Percentiles rank a stretch among this genome's conserved stretches.
Conservation (phyloP, 345 rosid genomes). For the Syzygium jambos region DNA sequence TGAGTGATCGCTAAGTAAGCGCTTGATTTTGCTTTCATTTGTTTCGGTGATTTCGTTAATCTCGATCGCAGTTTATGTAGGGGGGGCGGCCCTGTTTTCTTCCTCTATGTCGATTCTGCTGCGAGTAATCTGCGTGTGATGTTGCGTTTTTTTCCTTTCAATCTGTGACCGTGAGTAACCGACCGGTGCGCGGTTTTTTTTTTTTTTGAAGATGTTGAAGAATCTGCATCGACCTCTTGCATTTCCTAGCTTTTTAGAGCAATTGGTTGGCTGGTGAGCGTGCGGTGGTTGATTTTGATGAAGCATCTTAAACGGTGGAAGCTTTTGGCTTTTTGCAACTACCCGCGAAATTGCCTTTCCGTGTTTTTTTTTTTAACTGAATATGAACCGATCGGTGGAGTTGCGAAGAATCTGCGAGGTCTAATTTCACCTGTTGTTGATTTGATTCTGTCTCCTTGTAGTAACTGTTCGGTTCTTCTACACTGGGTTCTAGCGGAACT, state of each 20-base stretch:
- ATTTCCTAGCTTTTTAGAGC: neutral
- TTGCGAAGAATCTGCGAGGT: neutral
- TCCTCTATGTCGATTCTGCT: neutral
- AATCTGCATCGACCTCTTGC: neutral
- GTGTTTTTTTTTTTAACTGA: neutral
- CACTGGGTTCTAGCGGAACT: neutral
- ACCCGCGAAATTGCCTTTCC: neutral
- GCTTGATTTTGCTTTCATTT: neutral
- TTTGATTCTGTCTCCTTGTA: neutral
- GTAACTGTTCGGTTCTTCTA: neutral
- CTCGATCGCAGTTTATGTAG: neutral
- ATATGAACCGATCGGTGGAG: neutral
- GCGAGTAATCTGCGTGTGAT: neutral
- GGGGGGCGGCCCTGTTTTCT: neutral
- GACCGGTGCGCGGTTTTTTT: neutral
- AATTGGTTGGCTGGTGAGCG: neutral
- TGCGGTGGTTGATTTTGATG: neutral
- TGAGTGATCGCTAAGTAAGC: neutral
- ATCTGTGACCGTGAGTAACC: neutral
- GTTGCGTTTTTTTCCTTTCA: neutral
- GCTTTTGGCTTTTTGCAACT: neutral
- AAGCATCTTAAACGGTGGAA: neutral
- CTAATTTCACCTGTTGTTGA: neutral
- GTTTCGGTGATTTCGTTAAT: neutral
- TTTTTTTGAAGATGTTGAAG: neutral